phyloP scores from a whole-genome alignment of 75 land plant species.

The Larix kaempferi region DNA sequence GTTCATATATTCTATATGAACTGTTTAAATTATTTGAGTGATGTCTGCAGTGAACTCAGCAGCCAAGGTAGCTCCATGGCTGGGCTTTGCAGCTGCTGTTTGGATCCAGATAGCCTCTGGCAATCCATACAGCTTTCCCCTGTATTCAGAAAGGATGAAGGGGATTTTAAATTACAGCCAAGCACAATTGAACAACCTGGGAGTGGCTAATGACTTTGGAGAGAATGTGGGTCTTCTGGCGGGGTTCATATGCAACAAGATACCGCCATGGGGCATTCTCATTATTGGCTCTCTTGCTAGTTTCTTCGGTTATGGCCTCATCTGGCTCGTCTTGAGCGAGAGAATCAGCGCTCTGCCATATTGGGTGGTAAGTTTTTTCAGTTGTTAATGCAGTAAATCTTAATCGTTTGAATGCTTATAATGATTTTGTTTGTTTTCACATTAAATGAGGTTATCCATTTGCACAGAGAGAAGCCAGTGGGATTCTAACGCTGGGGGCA shows the following conservation, averaged over 20 bases:
- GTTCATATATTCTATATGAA: no score
- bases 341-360: constrained; percentile 21
- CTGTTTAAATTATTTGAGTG: not conserved
- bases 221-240: constrained; percentile 33
- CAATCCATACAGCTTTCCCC: constrained; percentile 30
- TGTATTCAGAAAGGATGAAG: constrained; percentile 40
- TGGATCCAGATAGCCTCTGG: constrained; percentile 45
- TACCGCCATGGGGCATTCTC: constrained; percentile 31
- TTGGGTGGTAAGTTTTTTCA: constrained; percentile 21
- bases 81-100: constrained; percentile 42
- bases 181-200: constrained; percentile 35
- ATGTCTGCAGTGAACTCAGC: not conserved
- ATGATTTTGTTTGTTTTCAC: no score
- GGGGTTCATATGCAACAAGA: constrained; percentile 21
- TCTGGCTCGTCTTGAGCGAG: constrained; percentile 25
- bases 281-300: constrained; percentile 20
- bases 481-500: no score
- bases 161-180: constrained; percentile 31
- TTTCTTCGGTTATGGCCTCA: constrained; percentile 22
- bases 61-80: constrained; percentile 17
- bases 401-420: no score
- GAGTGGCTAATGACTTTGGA: constrained; percentile 45
- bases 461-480: no score
- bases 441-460: no score
- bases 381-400: no score